Conservation (phyloP, 2,329 filamentous ascomycete genomes). For the Ophiostoma australiae region DNA sequence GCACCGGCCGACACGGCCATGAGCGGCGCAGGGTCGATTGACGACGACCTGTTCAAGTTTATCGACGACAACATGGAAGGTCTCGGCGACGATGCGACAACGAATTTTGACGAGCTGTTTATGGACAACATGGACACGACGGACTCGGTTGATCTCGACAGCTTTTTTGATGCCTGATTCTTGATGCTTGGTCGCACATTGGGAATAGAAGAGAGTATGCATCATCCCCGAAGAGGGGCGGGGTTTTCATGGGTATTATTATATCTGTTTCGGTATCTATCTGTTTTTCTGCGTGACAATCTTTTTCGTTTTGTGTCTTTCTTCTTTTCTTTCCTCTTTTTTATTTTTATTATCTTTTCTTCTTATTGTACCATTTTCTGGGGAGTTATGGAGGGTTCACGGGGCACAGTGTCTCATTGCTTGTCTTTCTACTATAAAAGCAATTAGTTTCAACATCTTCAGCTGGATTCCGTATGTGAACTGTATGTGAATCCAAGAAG, state of each 20-base stretch:
- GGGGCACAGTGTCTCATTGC: neutral
- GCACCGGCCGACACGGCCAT: neutral
- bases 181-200: constrained; percentile 18
- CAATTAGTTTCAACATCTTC: neutral
- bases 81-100: constrained; percentile 37
- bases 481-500: too few species aligned
- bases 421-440: neutral
- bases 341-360: neutral
- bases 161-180: constrained; percentile 26
- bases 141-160: constrained; percentile 34
- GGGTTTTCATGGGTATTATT: constrained; percentile 6
- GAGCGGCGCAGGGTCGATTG: neutral
- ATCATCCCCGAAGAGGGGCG: neutral
- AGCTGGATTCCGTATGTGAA: too few species aligned
- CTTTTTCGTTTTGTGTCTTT: neutral
- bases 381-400: constrained; percentile 3
- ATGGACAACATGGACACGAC: constrained; percentile 47
- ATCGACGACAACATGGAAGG: constrained; percentile 40
- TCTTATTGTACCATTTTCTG: neutral
- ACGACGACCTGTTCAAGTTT: constrained; percentile 46
- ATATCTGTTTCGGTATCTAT: neutral
- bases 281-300: too few species aligned
- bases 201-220: neutral
- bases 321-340: neutral
- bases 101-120: constrained; percentile 49